Base-by-base conservation (phyloP, 2,329 filamentous ascomycete species). In the Metarhizium sp. region DNA sequence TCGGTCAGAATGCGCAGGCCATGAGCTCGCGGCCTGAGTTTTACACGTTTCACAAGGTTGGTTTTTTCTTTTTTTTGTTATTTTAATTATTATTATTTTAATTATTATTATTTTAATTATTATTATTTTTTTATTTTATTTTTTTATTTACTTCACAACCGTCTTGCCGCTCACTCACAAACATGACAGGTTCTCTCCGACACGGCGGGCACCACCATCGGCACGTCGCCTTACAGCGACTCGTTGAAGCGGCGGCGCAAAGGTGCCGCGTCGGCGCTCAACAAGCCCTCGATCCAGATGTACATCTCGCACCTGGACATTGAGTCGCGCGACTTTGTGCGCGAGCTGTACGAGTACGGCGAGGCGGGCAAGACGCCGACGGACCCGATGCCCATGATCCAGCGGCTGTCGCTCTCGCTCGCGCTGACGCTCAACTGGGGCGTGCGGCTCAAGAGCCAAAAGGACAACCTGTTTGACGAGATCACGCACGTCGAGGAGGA, bases 371-470 rank as follows among this genome's bases (percentile, higher is more conserved):
- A 69, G 1, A 69, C 69, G 2, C 73, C 80, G 0, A 77, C 86
- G 0, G 81, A 87, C 55, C 82, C 84, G 0, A 82, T 86, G 80
- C 81, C 83, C 0, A 83, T 85, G 78, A 85, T 87, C 49, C 84
- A 86, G 61, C 78, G 84, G 0, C 73, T 87, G 0, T 80, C 77
- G 13, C 68, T 87, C 3, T 84, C 79, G n/a, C 71, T 87, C 3
- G 77, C 81, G 0, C 66, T 87, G 30, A 87, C 84, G 0, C 69
- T 87, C 16, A 87, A 87, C 63, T 87, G 82, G 82, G 85, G 84
- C 0, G 77, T 78, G 0, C 76, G 84, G 0, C 78, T 87, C 13
- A 80, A 66, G 60, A 68, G 76, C 16, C 77, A 83, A 54, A 73
- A 85, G n/a, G 77, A 82, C 54, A 71, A 76, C 6, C 69, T 85